Percentiles rank a stretch among this genome's conserved stretches.
phyloP scores from a whole-genome alignment of 306 rosid genomes.

The Macrotyloma uniflorum region DNA sequence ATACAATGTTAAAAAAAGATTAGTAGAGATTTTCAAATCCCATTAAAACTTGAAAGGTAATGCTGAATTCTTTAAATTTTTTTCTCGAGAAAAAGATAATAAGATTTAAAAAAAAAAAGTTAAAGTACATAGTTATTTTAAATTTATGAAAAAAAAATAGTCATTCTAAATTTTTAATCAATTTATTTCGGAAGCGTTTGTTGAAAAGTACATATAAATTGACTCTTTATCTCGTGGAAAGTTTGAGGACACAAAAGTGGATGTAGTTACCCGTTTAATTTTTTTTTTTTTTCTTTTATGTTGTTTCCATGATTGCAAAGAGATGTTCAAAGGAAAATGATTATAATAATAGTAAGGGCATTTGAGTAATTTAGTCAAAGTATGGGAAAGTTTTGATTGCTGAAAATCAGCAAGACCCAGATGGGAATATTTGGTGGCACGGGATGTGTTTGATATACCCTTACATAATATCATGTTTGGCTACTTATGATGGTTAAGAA shows the following conservation, averaged over 20 bases:
- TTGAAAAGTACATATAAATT: neutral
- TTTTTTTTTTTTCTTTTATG: no score
- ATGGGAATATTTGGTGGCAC: neutral
- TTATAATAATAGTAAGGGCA: neutral
- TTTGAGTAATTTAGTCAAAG: neutral
- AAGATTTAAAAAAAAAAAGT: neutral
- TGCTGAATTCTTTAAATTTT: no score
- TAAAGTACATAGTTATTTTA: neutral
- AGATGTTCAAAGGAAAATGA: neutral
- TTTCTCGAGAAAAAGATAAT: neutral
- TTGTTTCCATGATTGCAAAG: neutral
- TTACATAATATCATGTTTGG: neutral
- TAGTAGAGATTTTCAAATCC: no score
- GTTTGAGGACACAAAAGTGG: slow-evolving; percentile 4
- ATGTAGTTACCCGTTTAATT: neutral
- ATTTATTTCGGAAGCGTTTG: neutral
- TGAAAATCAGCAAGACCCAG: neutral
- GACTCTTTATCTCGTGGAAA: neutral
- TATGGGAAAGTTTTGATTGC: neutral
- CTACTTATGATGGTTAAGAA: neutral
- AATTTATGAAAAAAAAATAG: neutral
- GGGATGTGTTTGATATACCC: neutral
- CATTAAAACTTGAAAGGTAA: no score
- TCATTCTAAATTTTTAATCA: neutral
- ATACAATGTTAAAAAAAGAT: no score